These are phyloP conservation scores for Cystoisospora suis DNA, from an alignment of 169 alveolate species.

Conservation along the genomic window DNA sequence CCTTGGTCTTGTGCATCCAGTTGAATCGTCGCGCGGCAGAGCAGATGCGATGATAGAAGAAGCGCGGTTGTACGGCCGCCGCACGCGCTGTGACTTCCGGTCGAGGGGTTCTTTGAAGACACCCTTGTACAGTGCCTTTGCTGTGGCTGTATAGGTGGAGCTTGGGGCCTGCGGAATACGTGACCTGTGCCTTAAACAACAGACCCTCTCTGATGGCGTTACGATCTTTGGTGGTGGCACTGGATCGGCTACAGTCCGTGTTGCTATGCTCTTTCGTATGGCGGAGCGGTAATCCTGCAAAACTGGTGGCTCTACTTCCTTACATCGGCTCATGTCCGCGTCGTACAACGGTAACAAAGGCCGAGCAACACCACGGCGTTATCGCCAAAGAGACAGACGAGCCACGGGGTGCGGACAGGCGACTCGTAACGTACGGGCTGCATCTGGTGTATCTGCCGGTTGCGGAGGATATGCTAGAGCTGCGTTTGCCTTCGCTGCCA, in stretches of 20 bases:
- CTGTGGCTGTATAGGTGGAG: constrained; percentile 4
- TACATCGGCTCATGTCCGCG: not conserved
- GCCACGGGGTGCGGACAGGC: not conserved
- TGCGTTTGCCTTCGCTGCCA: constrained; percentile 9
- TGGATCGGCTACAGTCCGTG: not conserved
- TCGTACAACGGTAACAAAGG: not conserved
- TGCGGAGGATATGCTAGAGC: constrained; percentile 23
- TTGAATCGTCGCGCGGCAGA: no score
- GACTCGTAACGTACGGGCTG: not conserved
- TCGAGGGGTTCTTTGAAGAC: no score
- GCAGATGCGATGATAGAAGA: no score
- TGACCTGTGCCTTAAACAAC: constrained; percentile 16
- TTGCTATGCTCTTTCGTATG: constrained; percentile 4
- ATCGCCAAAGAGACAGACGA: not conserved
- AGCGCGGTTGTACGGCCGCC: no score
- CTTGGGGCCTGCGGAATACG: not conserved
- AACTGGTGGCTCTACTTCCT: not conserved
- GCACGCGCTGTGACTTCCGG: no score
- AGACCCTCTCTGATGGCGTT: not conserved
- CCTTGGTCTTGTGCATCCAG: no score
- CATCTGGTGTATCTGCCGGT: not conserved
- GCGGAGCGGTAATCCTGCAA: constrained; percentile 2
- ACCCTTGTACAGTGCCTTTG: no score
- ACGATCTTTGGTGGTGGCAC: constrained; percentile 21
- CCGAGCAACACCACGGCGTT: not conserved